Conservation (phyloP, 1,139 yeast genomes). For the Saccharomyces hybrid region DNA sequence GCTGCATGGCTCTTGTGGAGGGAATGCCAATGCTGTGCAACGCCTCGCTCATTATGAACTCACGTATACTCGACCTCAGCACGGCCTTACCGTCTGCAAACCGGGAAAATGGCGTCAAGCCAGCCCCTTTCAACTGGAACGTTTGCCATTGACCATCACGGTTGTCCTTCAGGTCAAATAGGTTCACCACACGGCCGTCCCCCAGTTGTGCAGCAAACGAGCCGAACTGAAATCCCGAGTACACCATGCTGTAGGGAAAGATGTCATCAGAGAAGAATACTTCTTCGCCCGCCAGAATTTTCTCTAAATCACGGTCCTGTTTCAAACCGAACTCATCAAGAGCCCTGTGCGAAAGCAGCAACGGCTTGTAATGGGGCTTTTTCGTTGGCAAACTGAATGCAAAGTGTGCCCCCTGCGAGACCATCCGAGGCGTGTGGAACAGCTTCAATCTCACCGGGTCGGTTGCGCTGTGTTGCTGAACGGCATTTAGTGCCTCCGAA, state of each 20-base stretch:
- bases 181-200: slow-evolving; percentile 81
- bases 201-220: slow-evolving; percentile 95
- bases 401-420: slow-evolving; percentile 55
- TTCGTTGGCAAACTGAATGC: slow-evolving; percentile 63
- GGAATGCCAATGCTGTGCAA: slow-evolving; percentile 79
- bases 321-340: slow-evolving; percentile 51
- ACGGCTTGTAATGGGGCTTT: slow-evolving; percentile 46
- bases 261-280: slow-evolving; percentile 39
- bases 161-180: slow-evolving; percentile 55
- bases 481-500: slow-evolving; percentile 5
- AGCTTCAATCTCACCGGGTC: slow-evolving; percentile 14
- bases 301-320: slow-evolving; percentile 41
- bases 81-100: slow-evolving; percentile 98
- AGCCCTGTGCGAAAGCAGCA: slow-evolving; percentile 57
- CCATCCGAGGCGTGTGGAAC: slow-evolving; percentile 50
- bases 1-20: slow-evolving; percentile 71
- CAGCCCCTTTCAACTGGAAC: slow-evolving; percentile 84
- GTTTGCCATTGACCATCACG: slow-evolving; percentile 26
- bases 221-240: slow-evolving; percentile 96
- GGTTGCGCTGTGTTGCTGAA: slow-evolving; percentile 3
- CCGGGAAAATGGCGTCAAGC: slow-evolving; percentile 82
- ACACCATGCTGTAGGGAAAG: slow-evolving; percentile 81
- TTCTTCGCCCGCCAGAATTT: slow-evolving; percentile 57
- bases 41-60: slow-evolving; percentile 78
- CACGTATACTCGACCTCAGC: slow-evolving; percentile 76